Percentiles rank a stretch among this genome's conserved stretches.
phyloP scores from a whole-genome alignment of 257 asterid genomes.

The Handroanthus guayacan region DNA sequence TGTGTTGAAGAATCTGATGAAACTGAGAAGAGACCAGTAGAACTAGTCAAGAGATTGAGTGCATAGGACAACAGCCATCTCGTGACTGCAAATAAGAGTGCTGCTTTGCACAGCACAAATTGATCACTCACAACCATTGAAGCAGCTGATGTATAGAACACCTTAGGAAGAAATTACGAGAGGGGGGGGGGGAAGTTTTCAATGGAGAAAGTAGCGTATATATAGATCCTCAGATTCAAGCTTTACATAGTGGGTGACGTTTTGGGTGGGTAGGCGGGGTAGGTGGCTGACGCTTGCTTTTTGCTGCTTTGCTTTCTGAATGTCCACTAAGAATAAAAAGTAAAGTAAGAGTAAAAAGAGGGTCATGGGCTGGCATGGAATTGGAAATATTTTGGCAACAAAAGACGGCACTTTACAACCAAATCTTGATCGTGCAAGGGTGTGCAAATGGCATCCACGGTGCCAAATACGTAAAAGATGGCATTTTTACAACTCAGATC shows the following conservation, averaged over 20 bases:
- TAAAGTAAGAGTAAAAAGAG: slow-evolving; percentile 40
- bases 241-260: slow-evolving; percentile 46
- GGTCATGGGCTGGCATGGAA: slow-evolving; percentile 22
- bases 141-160: background rate
- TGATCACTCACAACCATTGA: slow-evolving; percentile 53
- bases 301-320: slow-evolving; percentile 40
- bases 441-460: slow-evolving; percentile 46
- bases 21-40: slow-evolving; percentile 35
- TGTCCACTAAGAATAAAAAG: slow-evolving; percentile 53
- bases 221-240: slow-evolving; percentile 38
- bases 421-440: slow-evolving; percentile 44
- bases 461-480: slow-evolving; percentile 35
- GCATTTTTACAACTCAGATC: slow-evolving; percentile 56
- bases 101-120: slow-evolving; percentile 59
- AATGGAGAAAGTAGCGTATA: slow-evolving; percentile 26
- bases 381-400: slow-evolving; percentile 29
- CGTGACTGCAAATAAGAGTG: slow-evolving; percentile 57
- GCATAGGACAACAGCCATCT: slow-evolving; percentile 63
- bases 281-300: slow-evolving; percentile 42
- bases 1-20: slow-evolving; percentile 28
- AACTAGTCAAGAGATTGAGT: slow-evolving; percentile 43
- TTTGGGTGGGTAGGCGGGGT: slow-evolving; percentile 34
- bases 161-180: background rate
- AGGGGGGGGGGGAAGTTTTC: slow-evolving; percentile 50
- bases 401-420: slow-evolving; percentile 45